A percentile compares a stretch with the other conserved stretches of the same genome.
Evolutionary conservation across 108 stramenopile genomes (phyloP).

Genomic region (Nitzschia sp.): DNA sequence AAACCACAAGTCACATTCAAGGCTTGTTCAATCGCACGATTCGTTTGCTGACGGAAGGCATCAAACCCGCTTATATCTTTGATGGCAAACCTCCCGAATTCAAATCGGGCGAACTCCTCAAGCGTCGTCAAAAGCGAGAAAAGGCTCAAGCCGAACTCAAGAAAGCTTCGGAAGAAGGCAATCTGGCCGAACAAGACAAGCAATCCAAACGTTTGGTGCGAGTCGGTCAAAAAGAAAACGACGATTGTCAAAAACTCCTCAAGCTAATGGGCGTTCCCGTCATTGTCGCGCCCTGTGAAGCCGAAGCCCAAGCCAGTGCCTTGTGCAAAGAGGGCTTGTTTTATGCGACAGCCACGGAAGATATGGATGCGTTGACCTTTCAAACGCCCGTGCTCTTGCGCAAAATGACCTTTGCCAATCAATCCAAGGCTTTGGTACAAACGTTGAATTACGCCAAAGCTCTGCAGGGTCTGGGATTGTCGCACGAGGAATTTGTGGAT

Average conservation of each 20-base stretch:
- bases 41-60: slow-evolving; percentile 91
- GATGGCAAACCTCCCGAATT: slow-evolving; percentile 97
- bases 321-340: slow-evolving; percentile 88
- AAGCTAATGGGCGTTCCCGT: slow-evolving; percentile 97
- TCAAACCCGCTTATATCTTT: slow-evolving; percentile 96
- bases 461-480: slow-evolving; percentile 86
- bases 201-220: slow-evolving; percentile 84
- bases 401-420: slow-evolving; percentile 91
- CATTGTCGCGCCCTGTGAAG: slow-evolving; percentile 95
- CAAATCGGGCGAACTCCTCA: slow-evolving; percentile 91
- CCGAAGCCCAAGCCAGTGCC: slow-evolving; percentile 97
- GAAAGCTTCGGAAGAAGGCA: slow-evolving; percentile 81
- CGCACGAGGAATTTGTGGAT: slow-evolving; percentile 98
- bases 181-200: slow-evolving; percentile 87
- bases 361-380: slow-evolving; percentile 99
- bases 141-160: slow-evolving; percentile 91
- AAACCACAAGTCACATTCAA: slow-evolving; percentile 97
- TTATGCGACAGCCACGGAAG: slow-evolving; percentile 97
- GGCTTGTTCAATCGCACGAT: slow-evolving; percentile 99
- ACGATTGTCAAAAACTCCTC: slow-evolving; percentile 86
- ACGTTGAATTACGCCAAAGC: slow-evolving; percentile 91
- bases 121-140: slow-evolving; percentile 91
- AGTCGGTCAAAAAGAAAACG: slow-evolving; percentile 89
- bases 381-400: slow-evolving; percentile 87
- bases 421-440: slow-evolving; percentile 66